Evolutionary conservation across 2,329 filamentous ascomycete genomes (phyloP).

Genomic region (Tolypocladium ophioglossoides): DNA sequence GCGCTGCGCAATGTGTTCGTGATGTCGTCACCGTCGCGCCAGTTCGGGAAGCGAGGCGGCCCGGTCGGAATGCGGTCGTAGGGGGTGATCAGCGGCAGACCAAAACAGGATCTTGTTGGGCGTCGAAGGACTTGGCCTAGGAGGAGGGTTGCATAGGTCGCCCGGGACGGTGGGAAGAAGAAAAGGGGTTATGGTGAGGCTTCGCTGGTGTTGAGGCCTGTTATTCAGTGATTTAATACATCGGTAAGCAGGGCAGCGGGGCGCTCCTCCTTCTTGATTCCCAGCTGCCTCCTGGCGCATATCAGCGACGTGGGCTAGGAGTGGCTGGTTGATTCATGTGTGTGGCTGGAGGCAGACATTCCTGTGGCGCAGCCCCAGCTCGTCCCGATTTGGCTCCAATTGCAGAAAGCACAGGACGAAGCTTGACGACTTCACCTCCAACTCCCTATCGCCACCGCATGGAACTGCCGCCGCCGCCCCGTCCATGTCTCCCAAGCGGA

Average conservation of each 20-base stretch:
- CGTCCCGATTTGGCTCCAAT: not conserved
- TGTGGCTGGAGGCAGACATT: not conserved
- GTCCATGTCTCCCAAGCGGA: constrained; percentile 24
- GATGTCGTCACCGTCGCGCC: not conserved
- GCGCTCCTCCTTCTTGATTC: not conserved
- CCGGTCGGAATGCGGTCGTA: constrained; percentile 6
- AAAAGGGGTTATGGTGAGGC: not conserved
- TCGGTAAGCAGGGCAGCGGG: not conserved
- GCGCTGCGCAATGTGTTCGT: not conserved
- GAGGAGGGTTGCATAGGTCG: not conserved
- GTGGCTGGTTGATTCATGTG: not conserved
- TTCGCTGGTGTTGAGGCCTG: not conserved
- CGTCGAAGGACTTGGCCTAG: not conserved
- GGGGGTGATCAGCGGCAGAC: constrained; percentile 1
- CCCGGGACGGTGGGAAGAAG: not conserved
- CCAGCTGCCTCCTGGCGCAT: not conserved
- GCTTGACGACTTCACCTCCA: not conserved
- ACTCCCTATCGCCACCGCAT: constrained; percentile 1
- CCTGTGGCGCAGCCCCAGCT: too few species aligned
- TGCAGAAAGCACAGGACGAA: not conserved
- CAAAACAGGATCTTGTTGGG: not conserved
- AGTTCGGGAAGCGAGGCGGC: not conserved
- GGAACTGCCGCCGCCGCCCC: not conserved
- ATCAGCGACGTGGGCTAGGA: not conserved
- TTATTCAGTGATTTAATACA: not conserved